Base-by-base conservation (phyloP, 768 basidiomycete genomes). In the Xerocomellus dryophilus region DNA sequence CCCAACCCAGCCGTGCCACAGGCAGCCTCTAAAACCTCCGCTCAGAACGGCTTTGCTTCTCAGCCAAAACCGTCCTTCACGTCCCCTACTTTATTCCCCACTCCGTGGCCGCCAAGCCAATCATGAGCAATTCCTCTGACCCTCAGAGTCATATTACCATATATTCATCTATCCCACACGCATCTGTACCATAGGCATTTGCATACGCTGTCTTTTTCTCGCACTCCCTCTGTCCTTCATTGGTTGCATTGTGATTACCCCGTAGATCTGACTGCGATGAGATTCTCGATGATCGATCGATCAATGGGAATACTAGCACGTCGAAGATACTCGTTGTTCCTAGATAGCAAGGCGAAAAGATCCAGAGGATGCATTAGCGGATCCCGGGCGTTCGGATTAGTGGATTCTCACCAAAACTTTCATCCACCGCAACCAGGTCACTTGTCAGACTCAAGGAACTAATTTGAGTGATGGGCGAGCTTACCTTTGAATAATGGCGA, bases 401-500 rank as follows among this genome's bases (percentile, higher is more conserved):
- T 42, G 31, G 15, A 52, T 36, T 11, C 77, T 52, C 50, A 81
- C 81, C 81, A 83, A 65, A 83, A 83, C 74, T 81, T 18, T 21
- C 20, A 7, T 38, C 12, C 50, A n/a, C 48, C 35, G 18, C 15
- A 41, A n/a, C 5, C 29, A 43, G 7, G 27, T 29, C 39, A n/a
- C n/a, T 20, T 1, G 44, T 57, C 35, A 57, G 32, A 46, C 7
- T 11, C 20, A 8, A 29, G n/a, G 40, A 17, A 27, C 15, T 4
- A 12, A n/a, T 15, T 17, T 9, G 32, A 39, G 3, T 4, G 41
- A 15, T n/a, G 63, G 61, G 62, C 72, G 14, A 21, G 29, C 62
- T 43, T 57, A 91, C 90, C 81, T 95, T 97, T 50, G 92, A 95
- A 69, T 94, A 93, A 76, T 98, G 95, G 50, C 96, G 77, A 41